Percentiles rank a stretch among this genome's conserved stretches.
Evolutionary conservation across 768 basidiomycete genomes (phyloP).

Genomic region (Lactarius quietus): DNA sequence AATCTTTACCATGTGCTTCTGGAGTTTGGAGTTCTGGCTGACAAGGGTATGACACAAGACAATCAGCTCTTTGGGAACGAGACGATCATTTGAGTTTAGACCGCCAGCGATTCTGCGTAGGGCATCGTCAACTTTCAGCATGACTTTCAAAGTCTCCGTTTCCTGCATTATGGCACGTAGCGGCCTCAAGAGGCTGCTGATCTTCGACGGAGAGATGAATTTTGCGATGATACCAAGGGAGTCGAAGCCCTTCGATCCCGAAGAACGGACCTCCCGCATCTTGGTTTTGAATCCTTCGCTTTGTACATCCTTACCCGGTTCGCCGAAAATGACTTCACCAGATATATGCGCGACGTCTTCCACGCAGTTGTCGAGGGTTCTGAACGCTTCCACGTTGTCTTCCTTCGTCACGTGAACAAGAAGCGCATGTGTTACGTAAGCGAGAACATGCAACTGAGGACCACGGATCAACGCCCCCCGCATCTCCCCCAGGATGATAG

Average conservation of each 20-base stretch:
- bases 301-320: constrained; percentile 85
- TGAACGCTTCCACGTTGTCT: constrained; percentile 52
- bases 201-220: constrained; percentile 68
- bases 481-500: constrained; percentile 71
- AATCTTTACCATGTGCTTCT: constrained; percentile 52
- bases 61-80: constrained; percentile 67
- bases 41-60: constrained; percentile 86
- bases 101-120: constrained; percentile 79
- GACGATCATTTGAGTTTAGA: constrained; percentile 74
- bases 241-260: constrained; percentile 80
- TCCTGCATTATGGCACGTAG: constrained; percentile 81
- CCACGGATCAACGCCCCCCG: constrained; percentile 83
- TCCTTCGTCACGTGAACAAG: constrained; percentile 74
- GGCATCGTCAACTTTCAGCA: constrained; percentile 86
- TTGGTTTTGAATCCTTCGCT: constrained; percentile 92
- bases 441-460: constrained; percentile 91
- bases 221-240: constrained; percentile 80
- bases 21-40: constrained; percentile 85
- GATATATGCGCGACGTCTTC: constrained; percentile 77
- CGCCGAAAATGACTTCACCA: constrained; percentile 89
- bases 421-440: constrained; percentile 77
- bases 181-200: constrained; percentile 74
- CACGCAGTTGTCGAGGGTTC: constrained; percentile 69
- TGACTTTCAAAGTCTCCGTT: constrained; percentile 73
- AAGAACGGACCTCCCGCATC: constrained; percentile 85